These are phyloP conservation scores for Gnomoniopsis sp. DNA, from an alignment of 2,329 filamentous ascomycete species.

Conservation along the genomic window DNA sequence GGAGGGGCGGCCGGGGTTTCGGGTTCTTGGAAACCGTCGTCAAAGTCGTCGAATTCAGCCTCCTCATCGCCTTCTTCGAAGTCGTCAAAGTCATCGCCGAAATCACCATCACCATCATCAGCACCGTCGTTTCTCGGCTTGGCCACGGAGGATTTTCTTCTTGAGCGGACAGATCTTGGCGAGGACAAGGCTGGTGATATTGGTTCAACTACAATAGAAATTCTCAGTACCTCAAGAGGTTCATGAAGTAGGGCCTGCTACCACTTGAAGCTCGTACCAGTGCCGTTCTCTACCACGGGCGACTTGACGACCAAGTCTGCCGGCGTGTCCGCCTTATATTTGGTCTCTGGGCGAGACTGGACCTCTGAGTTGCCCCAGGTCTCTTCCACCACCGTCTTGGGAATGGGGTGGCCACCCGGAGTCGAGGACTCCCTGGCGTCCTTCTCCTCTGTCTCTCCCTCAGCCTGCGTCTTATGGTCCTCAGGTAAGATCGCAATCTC, in stretches of 20 bases:
- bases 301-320: constrained; percentile 49
- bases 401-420: constrained; percentile 39
- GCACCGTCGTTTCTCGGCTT: constrained; percentile 20
- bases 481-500: constrained; percentile 50
- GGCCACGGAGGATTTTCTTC: constrained; percentile 28
- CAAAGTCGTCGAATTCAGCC: constrained; percentile 66
- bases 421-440: constrained; percentile 25
- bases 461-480: constrained; percentile 24
- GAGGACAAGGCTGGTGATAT: constrained; percentile 31
- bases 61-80: constrained; percentile 57
- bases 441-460: constrained; percentile 22
- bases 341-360: constrained; percentile 41
- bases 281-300: constrained; percentile 27
- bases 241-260: constrained; percentile 25
- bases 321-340: constrained; percentile 48
- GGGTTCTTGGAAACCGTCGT: constrained; percentile 65
- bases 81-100: constrained; percentile 60
- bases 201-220: constrained; percentile 34
- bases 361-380: constrained; percentile 41
- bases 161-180: constrained; percentile 27
- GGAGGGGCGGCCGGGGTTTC: constrained; percentile 44
- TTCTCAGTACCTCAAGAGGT: constrained; percentile 25
- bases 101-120: constrained; percentile 34
- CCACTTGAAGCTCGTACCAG: constrained; percentile 32
- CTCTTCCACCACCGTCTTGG: constrained; percentile 53